These are phyloP conservation scores for Mortierella claussenii DNA, from an alignment of 192 early-diverging fungal genomes.

Conservation along the genomic window DNA sequence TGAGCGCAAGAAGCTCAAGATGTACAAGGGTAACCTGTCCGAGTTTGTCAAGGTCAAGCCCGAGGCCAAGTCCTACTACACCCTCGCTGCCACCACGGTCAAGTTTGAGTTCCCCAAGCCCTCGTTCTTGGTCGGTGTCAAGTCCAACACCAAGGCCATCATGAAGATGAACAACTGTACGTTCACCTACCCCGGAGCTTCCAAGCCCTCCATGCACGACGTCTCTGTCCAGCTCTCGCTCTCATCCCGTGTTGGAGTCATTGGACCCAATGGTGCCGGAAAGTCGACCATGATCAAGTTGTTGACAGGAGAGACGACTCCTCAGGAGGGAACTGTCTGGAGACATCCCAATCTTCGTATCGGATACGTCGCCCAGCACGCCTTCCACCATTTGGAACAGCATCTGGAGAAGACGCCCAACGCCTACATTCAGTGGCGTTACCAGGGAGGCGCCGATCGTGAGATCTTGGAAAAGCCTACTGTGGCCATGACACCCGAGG, in stretches of 20 bases:
- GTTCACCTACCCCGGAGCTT: constrained; percentile 76
- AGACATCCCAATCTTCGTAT: constrained; percentile 87
- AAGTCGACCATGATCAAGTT: constrained; percentile 73
- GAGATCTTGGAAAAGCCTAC: constrained; percentile 84
- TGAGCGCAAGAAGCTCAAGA: constrained; percentile 83
- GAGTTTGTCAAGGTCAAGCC: constrained; percentile 83
- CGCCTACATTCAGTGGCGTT: constrained; percentile 83
- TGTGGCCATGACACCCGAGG: constrained; percentile 73
- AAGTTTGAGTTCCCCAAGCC: constrained; percentile 81
- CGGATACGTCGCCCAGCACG: constrained; percentile 87
- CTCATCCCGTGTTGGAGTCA: constrained; percentile 80
- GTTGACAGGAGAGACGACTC: constrained; percentile 78
- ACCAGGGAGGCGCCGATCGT: constrained; percentile 77
- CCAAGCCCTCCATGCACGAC: constrained; percentile 67
- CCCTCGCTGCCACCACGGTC: constrained; percentile 70
- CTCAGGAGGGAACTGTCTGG: constrained; percentile 79
- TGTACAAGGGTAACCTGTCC: constrained; percentile 80
- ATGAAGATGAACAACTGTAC: constrained; percentile 77
- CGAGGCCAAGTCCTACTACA: constrained; percentile 83
- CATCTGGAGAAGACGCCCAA: constrained; percentile 70
- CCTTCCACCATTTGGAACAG: constrained; percentile 88
- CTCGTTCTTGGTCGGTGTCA: constrained; percentile 77
- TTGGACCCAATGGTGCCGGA: constrained; percentile 67
- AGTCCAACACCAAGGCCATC: constrained; percentile 79
- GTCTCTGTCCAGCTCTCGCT: constrained; percentile 74